Base-by-base conservation (phyloP, 768 basidiomycete genomes). In the Lepiota brunneoincarnata region DNA sequence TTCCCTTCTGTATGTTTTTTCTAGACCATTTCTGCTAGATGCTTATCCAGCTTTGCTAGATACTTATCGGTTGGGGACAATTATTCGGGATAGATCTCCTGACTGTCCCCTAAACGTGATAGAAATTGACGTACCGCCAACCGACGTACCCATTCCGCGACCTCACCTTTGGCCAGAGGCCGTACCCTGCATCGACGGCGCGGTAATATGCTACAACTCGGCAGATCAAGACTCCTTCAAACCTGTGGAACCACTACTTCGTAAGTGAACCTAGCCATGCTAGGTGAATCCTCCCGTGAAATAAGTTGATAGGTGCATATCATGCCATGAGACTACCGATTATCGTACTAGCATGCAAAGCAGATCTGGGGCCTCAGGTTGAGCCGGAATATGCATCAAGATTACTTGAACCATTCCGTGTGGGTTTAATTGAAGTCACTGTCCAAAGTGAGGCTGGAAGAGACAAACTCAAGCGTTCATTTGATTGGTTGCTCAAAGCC, bases 281-380 rank as follows among this genome's bases (percentile, higher is more conserved):
- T 28, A 6, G 12, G 44, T 37, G 11, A 18, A 12, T 23, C 15
- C 6, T 20, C 20, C 35, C 18, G 45, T 58, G 36, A 56, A 50
- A 48, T 20, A 24, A 55, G 20, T 28, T 57, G 61, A 43, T 56
- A 93, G 91, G 77, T 61, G 70, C 78, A 55, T 86, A 82, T 68
- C 73, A 71, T 61, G 72, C 76, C 48, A 70, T 82, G 63, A 79
- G 79, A 54, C 70, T 88, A 35, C 81, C 89, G 7, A 72, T 81
- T 21, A 77, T 96, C 41, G 88, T 93, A 11, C 74, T 98, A 12
- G 92, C 91, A 3, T 93, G 93, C 73, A 98, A 97, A 68, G 85
- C 86, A 4, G 91, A 96, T 63, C 71, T 87, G 17, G 75, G 75
- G 17, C 73, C 72, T 36, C 72, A 72, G 37, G 74, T 91, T n/a